phyloP scores from a whole-genome alignment of 2,329 filamentous ascomycete genomes.

The Cyphellophora europaea region DNA sequence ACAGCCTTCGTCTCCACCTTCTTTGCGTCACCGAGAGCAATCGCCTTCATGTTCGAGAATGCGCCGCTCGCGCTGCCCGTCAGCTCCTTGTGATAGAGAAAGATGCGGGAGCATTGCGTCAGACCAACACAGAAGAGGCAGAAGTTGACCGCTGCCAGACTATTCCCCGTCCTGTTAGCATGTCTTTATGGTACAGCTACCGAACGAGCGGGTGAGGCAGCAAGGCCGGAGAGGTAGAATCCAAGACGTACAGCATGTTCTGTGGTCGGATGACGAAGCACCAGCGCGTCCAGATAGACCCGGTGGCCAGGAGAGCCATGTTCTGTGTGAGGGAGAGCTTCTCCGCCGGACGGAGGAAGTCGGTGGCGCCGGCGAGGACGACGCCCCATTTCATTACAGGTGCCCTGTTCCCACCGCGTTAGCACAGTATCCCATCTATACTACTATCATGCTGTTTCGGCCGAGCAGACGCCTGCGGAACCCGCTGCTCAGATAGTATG shows the following conservation, averaged over 20 bases:
- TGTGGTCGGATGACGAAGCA: constrained; percentile 92
- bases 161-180: constrained; percentile 23
- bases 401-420: constrained; percentile 48
- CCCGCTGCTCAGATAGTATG: background rate
- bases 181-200: background rate
- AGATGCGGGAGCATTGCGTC: constrained; percentile 71
- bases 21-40: constrained; percentile 25
- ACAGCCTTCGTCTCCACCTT: constrained; percentile 13
- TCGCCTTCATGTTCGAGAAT: constrained; percentile 27
- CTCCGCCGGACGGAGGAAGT: constrained; percentile 83
- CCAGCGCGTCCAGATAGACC: constrained; percentile 97
- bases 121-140: constrained; percentile 85
- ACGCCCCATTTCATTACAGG: constrained; percentile 96
- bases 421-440: constrained; percentile 1
- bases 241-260: constrained; percentile 66
- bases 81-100: constrained; percentile 52
- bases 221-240: background rate
- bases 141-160: constrained; percentile 93
- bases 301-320: constrained; percentile 77
- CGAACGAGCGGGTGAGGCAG: background rate
- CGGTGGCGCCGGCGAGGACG: constrained; percentile 83
- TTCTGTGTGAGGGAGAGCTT: constrained; percentile 93
- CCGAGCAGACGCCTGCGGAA: background rate
- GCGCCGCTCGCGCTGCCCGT: constrained; percentile 37
- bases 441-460: background rate